These are phyloP conservation scores for Chalaropsis ovoidea DNA, from an alignment of 2,329 filamentous ascomycete species.

Conservation along the genomic window DNA sequence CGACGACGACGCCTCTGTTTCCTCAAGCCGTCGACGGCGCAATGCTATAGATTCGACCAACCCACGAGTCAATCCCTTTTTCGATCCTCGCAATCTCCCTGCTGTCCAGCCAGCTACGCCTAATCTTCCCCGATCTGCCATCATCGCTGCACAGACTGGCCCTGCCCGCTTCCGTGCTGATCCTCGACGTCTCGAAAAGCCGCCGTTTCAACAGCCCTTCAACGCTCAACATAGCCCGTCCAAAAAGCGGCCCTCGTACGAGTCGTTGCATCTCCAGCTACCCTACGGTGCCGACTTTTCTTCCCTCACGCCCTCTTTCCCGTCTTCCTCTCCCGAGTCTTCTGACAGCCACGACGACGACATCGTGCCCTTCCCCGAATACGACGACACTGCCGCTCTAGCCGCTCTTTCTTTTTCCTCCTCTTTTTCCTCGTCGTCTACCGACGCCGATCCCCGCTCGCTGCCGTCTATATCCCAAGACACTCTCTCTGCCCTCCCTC, in stretches of 20 bases:
- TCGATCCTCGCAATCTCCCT: constrained; percentile 24
- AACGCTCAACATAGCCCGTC: constrained; percentile 20
- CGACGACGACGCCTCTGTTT: neutral
- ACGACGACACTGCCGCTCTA: constrained; percentile 23
- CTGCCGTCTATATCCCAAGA: constrained; percentile 22
- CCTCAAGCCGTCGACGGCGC: constrained; percentile 25
- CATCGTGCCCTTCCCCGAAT: constrained; percentile 24
- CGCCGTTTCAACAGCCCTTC: constrained; percentile 25
- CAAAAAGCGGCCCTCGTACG: constrained; percentile 18
- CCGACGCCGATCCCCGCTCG: constrained; percentile 23
- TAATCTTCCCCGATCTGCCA: constrained; percentile 25
- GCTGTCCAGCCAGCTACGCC: constrained; percentile 25
- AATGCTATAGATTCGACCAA: constrained; percentile 26
- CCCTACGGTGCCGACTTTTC: constrained; percentile 25
- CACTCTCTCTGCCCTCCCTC: constrained; percentile 21
- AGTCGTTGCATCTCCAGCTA: constrained; percentile 23
- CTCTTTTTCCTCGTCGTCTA: constrained; percentile 10
- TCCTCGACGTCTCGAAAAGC: constrained; percentile 25
- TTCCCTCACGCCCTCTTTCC: constrained; percentile 12
- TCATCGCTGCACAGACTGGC: constrained; percentile 27
- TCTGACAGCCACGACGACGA: constrained; percentile 19
- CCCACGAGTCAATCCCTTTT: constrained; percentile 24
- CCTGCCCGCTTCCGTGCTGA: constrained; percentile 26
- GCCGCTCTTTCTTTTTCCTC: constrained; percentile 23
- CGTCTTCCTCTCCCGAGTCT: constrained; percentile 16